Percentiles rank a stretch among this genome's conserved stretches.
These are phyloP conservation scores for Cladosporium halotolerans DNA, from an alignment of 2,329 filamentous ascomycete genomes.

Conservation along the genomic window DNA sequence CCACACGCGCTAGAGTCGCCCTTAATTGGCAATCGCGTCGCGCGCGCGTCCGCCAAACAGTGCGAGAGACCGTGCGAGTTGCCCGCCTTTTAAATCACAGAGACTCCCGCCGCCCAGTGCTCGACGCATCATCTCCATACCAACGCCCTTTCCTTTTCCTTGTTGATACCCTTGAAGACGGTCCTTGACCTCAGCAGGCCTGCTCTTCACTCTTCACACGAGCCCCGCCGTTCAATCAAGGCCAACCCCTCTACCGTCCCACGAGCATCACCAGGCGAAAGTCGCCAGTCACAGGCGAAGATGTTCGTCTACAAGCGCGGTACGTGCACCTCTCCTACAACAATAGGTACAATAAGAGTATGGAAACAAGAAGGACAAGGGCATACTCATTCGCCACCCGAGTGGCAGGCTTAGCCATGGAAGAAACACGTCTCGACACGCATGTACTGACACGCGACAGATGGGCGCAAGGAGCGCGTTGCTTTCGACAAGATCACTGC, in stretches of 20 bases:
- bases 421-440: constrained; percentile 2
- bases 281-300: constrained; percentile 24
- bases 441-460: constrained; percentile 44
- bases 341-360: not conserved
- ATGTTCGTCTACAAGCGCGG: constrained; percentile 62
- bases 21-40: not conserved
- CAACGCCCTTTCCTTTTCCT: not conserved
- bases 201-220: not conserved
- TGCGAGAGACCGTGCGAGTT: not conserved
- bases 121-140: constrained; percentile 9
- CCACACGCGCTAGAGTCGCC: not conserved
- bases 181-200: not conserved
- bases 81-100: constrained; percentile 9
- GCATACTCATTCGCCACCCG: not conserved
- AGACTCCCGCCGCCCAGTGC: constrained; percentile 3
- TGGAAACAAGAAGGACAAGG: not conserved
- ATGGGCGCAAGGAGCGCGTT: constrained; percentile 98
- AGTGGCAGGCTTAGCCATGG: not conserved
- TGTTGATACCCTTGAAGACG: not conserved
- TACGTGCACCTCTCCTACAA: constrained; percentile 29
- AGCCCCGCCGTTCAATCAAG: not conserved
- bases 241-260: constrained; percentile 5
- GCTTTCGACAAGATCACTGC: constrained; percentile 99
- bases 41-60: constrained; percentile 4
- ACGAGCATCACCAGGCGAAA: constrained; percentile 8